Evolutionary conservation across 176 grass and related monocot species (phyloP).

Genomic region (Juncus inflexus): DNA sequence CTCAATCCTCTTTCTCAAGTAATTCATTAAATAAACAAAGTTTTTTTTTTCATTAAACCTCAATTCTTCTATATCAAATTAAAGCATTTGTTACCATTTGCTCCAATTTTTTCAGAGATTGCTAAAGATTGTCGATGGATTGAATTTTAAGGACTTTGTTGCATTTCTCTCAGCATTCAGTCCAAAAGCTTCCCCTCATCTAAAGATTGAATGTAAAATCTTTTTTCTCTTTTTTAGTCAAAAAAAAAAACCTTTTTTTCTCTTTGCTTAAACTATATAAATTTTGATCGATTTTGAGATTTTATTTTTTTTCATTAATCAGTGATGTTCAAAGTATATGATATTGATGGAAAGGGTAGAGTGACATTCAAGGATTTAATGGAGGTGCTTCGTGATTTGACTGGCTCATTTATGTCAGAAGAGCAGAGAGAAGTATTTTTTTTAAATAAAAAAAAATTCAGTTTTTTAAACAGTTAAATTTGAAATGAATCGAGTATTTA

Average conservation of each 20-base stretch:
- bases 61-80: no score
- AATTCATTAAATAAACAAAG: not conserved
- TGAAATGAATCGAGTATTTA: no score
- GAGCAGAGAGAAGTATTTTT: conserved; percentile 55
- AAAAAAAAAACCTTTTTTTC: conserved; percentile 3
- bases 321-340: conserved; percentile 88
- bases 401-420: conserved; percentile 65
- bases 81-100: not conserved
- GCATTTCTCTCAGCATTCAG: conserved; percentile 76
- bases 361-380: conserved; percentile 67
- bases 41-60: no score
- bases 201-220: conserved; percentile 56
- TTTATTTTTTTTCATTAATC: conserved; percentile 15
- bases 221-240: conserved; percentile 7
- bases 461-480: no score
- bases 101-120: conserved; percentile 43
- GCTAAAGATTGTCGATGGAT: conserved; percentile 76
- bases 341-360: conserved; percentile 64
- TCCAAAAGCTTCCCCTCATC: conserved; percentile 34
- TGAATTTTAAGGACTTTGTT: conserved; percentile 78
- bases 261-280: conserved; percentile 4
- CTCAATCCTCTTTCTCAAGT: conserved; percentile 90
- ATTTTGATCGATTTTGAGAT: not conserved
- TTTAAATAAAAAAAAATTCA: not conserved
- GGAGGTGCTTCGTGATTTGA: conserved; percentile 46